These are phyloP conservation scores for Cyberlindnera samutprakarnensis DNA, from an alignment of 805 yeast genomes.

Conservation along the genomic window DNA sequence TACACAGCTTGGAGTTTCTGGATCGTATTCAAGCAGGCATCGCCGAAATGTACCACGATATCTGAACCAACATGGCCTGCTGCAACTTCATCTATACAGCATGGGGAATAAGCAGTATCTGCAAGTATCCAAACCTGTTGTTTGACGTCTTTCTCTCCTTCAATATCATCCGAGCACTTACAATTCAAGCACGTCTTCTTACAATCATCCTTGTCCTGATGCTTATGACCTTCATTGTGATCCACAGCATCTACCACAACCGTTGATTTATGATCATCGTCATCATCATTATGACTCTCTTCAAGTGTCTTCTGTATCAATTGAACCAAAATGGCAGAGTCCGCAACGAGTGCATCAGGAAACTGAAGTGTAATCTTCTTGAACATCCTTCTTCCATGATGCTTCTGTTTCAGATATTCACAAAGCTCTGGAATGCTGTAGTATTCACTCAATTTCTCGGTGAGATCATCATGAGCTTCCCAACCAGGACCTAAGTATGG, in stretches of 20 bases:
- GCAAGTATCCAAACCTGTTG: slow-evolving; percentile 75
- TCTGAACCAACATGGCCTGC: slow-evolving; percentile 89
- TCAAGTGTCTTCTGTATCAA: slow-evolving; percentile 32
- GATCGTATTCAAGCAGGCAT: slow-evolving; percentile 82
- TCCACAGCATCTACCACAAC: slow-evolving; percentile 3
- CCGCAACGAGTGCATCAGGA: slow-evolving; percentile 75
- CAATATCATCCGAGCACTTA: slow-evolving; percentile 19
- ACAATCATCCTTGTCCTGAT: slow-evolving; percentile 10
- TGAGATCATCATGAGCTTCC: slow-evolving; percentile 10
- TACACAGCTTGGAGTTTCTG: slow-evolving; percentile 68
- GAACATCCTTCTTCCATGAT: slow-evolving; percentile 26
- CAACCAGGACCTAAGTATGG: slow-evolving; percentile 23
- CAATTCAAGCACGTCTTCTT: slow-evolving; percentile 18
- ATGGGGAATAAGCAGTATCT: slow-evolving; percentile 90
- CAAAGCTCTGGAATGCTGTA: slow-evolving; percentile 49
- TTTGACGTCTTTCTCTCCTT: slow-evolving; percentile 1
- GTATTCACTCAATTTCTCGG: slow-evolving; percentile 34
- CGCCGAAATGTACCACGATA: slow-evolving; percentile 87
- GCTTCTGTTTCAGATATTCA: slow-evolving; percentile 28
- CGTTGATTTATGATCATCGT: too few relatives aligned
- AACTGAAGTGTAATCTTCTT: slow-evolving; percentile 74
- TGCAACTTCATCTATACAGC: slow-evolving; percentile 96
- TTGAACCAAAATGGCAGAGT: slow-evolving; percentile 65
- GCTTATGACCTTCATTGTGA: slow-evolving; percentile 1
- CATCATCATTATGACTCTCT: slow-evolving; percentile 5